Conservation (phyloP, 495 filamentous ascomycete species). For the Lasiosphaeriaceae sp. region DNA sequence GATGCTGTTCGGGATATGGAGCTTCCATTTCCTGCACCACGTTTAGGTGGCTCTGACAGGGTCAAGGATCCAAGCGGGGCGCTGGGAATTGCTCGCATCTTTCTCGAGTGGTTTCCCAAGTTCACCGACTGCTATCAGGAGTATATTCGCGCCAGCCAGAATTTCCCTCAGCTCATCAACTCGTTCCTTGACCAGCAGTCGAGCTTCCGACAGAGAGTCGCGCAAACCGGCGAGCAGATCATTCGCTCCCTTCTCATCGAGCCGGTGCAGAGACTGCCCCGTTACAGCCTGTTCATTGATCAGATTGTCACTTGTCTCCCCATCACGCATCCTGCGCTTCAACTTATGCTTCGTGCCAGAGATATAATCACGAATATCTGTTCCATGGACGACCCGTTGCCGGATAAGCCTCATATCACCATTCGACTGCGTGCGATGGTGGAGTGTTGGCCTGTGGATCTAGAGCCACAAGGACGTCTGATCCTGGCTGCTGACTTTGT, state of each 20-base stretch:
- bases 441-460: constrained; percentile 71
- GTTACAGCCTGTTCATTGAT: constrained; percentile 94
- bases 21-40: constrained; percentile 27
- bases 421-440: constrained; percentile 71
- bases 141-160: constrained; percentile 81
- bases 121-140: constrained; percentile 86
- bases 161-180: constrained; percentile 76
- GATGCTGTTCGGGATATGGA: constrained; percentile 69
- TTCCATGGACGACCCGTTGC: constrained; percentile 68
- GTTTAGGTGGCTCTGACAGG: constrained; percentile 51
- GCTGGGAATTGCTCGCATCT: constrained; percentile 66
- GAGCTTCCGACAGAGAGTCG: constrained; percentile 72
- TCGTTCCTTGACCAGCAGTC: constrained; percentile 71
- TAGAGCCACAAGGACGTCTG: constrained; percentile 71
- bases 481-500: constrained; percentile 80
- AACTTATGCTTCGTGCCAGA: constrained; percentile 73
- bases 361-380: constrained; percentile 95
- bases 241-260: constrained; percentile 93
- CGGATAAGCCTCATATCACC: constrained; percentile 64
- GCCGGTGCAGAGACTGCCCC: constrained; percentile 89
- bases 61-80: constrained; percentile 68
- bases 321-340: constrained; percentile 74
- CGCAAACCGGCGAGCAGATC: constrained; percentile 83
- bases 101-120: constrained; percentile 85
- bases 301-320: constrained; percentile 84